These are phyloP conservation scores for Naganishia sp. DNA, from an alignment of 1,284 basidiomycete genomes.

Conservation along the genomic window DNA sequence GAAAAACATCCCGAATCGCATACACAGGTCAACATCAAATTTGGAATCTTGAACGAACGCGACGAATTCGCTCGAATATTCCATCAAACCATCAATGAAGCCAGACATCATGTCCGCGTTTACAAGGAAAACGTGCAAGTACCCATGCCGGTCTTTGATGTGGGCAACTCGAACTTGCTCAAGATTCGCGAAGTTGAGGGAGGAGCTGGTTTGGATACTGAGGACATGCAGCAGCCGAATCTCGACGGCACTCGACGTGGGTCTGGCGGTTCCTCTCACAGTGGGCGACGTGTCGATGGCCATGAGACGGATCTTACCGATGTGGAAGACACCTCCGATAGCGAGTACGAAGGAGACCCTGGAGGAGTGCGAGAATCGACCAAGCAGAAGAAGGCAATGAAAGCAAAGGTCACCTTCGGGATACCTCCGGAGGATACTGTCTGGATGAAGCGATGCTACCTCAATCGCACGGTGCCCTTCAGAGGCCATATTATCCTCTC, in stretches of 20 bases:
- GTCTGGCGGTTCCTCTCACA: background rate
- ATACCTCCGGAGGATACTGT: conserved; percentile 25
- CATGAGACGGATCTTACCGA: conserved; percentile 21
- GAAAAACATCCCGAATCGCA: conserved; percentile 15
- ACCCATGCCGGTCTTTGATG: conserved; percentile 43
- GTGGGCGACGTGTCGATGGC: conserved; percentile 4
- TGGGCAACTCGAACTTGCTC: conserved; percentile 48
- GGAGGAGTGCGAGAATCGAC: conserved; percentile 18
- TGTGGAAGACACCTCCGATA: conserved; percentile 14
- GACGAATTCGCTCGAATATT: conserved; percentile 44
- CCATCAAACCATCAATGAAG: conserved; percentile 37
- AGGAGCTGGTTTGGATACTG: conserved; percentile 38
- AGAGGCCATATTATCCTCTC: conserved; percentile 52
- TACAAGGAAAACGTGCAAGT: conserved; percentile 38
- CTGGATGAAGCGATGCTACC: conserved; percentile 50
- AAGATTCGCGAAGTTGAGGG: conserved; percentile 50
- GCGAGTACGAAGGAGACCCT: conserved; percentile 23
- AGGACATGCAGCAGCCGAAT: conserved; percentile 9
- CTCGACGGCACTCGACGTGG: conserved; percentile 1
- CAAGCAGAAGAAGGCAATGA: conserved; percentile 24
- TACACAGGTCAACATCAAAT: conserved; percentile 41
- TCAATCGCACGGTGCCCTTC: conserved; percentile 44
- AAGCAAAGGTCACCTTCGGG: conserved; percentile 32
- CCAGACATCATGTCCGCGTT: conserved; percentile 33
- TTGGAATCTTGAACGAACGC: conserved; percentile 50